Percentiles rank a stretch among this genome's conserved stretches.
Conservation (phyloP, 345 rosid genomes). For the Pistacia vera region DNA sequence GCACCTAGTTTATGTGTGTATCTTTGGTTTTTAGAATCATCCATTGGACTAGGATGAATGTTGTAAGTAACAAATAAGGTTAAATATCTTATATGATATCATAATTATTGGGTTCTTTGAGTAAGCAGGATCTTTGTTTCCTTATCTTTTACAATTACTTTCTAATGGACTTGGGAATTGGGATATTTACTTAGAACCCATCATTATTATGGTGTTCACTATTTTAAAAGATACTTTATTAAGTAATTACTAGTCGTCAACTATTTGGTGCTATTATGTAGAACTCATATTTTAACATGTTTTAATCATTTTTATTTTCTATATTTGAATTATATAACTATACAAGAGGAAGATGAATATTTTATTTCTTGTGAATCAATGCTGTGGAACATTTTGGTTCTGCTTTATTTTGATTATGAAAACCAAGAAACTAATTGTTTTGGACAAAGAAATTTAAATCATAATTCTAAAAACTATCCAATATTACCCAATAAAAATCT, state of each 20-base stretch:
- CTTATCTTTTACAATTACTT: neutral
- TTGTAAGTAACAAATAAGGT: neutral
- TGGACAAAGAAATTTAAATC: too few relatives aligned
- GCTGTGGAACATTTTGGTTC: neutral
- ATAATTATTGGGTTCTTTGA: neutral
- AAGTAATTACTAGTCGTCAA: neutral
- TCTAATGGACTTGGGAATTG: neutral
- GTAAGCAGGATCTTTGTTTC: neutral
- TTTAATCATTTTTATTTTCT: neutral
- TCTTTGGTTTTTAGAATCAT: neutral
- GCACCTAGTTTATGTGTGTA: neutral
- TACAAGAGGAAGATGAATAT: neutral
- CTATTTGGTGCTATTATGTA: neutral
- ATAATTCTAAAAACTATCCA: too few relatives aligned
- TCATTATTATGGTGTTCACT: neutral
- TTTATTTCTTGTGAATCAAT: neutral
- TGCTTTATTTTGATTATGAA: too few relatives aligned
- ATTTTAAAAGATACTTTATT: neutral
- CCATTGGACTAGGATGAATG: neutral
- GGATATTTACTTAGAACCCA: neutral
- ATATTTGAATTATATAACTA: neutral
- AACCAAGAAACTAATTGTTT: too few relatives aligned
- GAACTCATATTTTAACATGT: slow-evolving; percentile 7
- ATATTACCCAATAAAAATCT: too few relatives aligned
- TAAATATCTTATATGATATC: neutral